Percentiles rank a stretch among this genome's conserved stretches.
Conservation (phyloP, 2,329 filamentous ascomycete species). For the Aspergillus tanneri region DNA sequence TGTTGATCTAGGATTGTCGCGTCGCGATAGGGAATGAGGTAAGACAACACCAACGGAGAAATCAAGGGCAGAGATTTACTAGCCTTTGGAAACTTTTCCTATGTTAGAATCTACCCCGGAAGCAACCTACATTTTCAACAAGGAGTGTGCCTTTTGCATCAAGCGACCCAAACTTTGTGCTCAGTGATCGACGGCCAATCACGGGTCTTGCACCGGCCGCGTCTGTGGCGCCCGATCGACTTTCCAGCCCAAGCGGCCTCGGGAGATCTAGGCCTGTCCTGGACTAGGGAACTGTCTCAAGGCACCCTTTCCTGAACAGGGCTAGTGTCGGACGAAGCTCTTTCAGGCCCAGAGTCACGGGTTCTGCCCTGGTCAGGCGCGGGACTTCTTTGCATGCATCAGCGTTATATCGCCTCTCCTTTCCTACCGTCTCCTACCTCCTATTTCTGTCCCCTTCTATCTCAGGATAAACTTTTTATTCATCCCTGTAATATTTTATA, state of each 20-base stretch:
- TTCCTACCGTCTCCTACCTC: constrained; percentile 5
- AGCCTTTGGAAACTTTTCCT: no score
- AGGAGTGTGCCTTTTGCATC: no score
- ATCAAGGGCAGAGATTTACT: no score
- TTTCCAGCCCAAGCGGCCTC: constrained; percentile 27
- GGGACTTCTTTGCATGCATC: constrained; percentile 23
- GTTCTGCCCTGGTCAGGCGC: constrained; percentile 26
- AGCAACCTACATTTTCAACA: constrained; percentile 9
- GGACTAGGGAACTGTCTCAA: constrained; percentile 17
- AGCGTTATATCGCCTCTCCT: constrained; percentile 17
- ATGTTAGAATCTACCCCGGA: no score
- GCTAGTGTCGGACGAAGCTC: constrained; percentile 31
- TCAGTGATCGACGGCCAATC: constrained; percentile 18
- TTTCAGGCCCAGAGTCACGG: constrained; percentile 34
- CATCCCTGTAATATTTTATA: constrained; percentile 5
- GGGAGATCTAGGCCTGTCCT: constrained; percentile 37
- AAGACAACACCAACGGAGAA: no score
- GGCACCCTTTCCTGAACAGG: constrained; percentile 23
- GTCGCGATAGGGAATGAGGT: no score
- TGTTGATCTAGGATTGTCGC: no score
- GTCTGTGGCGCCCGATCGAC: constrained; percentile 29
- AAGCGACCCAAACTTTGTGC: constrained; percentile 18
- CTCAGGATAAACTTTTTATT: background rate
- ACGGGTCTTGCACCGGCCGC: constrained; percentile 14
- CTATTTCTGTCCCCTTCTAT: constrained; percentile 9